Base-by-base conservation (phyloP, 257 asterid genomes). In the Nicotiana obtusifolia region DNA sequence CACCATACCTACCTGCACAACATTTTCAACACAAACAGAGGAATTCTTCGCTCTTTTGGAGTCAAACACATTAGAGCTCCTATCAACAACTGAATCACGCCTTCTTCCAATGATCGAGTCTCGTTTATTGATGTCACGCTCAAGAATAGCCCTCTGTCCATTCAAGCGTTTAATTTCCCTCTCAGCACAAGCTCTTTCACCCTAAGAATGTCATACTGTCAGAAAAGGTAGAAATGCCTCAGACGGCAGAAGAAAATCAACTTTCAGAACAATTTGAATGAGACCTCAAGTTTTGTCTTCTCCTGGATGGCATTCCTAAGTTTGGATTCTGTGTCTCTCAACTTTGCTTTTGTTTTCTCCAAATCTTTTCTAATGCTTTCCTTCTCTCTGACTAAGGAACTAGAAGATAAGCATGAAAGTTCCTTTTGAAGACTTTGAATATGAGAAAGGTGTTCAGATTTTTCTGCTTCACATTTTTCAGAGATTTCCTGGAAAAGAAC, bases 221-320 rank as follows among this genome's bases (percentile, higher is more conserved):
- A 82, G 66, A 44, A 76, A 62, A 64, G 67, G 35, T 53, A 37
- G n/a, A 77, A 64, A 53, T 49, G 64, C 76, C 62, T 82, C 76
- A 79, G 76, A 41, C 69, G 19, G 61, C 73, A 84, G 30, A 87
- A 44, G 64, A 75, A 71, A 82, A 81, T 73, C 61, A 57, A 52
- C 87, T 64, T 67, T 37, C 52, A 76, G 78, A 65, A 78, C 41
- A 35, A 68, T 17, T 22, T 35, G 80, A n/a, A 64, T 35, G 64
- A 82, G 71, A 95, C 99, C 99, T 96, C 98, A 82, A 96, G 97
- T 83, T 92, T 96, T 83, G 97, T 96, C 90, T 92, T 94, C 87
- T 94, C 99, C 88, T 95, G 99, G 62, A 94, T 87, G 35, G 88
- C 87, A 85, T 89, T 95, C 91, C 89, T 93, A 83, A 92, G 93